Percentiles rank a stretch among this genome's conserved stretches.
phyloP scores from a whole-genome alignment of 805 yeast genomes.

The Lipomyces starkeyi region DNA sequence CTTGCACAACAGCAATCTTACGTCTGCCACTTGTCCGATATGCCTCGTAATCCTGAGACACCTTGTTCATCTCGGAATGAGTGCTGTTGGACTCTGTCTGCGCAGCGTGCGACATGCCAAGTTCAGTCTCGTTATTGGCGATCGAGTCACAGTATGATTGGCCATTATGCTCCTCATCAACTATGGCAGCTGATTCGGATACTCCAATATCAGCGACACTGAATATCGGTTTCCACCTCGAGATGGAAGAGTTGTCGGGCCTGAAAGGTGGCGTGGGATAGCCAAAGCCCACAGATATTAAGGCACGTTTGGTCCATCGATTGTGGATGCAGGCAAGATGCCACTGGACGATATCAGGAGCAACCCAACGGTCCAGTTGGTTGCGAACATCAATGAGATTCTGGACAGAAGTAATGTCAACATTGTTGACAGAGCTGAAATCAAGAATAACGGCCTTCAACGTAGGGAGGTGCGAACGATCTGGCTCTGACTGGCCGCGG shows the following conservation, averaged over 20 bases:
- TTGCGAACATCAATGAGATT: not conserved
- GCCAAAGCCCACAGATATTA: not conserved
- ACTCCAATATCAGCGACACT: not conserved
- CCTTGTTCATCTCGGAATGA: not conserved
- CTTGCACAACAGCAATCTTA: not conserved
- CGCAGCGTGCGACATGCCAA: not conserved
- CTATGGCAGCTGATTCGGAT: not conserved
- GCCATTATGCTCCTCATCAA: not conserved
- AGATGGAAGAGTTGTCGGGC: not conserved
- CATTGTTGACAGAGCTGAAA: not conserved
- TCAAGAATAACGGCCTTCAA: not conserved
- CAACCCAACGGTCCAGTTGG: not conserved
- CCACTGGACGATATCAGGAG: not conserved
- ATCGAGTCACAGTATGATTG: not conserved
- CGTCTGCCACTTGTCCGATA: not conserved
- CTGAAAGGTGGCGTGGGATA: not conserved
- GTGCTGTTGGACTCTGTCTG: not conserved
- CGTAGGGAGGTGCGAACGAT: not conserved
- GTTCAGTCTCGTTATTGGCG: not conserved
- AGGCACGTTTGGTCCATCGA: not conserved
- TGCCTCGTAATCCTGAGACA: not conserved
- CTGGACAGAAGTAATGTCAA: not conserved
- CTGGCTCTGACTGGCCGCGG: not conserved
- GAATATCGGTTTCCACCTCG: not conserved
- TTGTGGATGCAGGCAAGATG: constrained; percentile 2